Conservation (phyloP, 305 asterid genomes). For the Fraxinus baroniana region DNA sequence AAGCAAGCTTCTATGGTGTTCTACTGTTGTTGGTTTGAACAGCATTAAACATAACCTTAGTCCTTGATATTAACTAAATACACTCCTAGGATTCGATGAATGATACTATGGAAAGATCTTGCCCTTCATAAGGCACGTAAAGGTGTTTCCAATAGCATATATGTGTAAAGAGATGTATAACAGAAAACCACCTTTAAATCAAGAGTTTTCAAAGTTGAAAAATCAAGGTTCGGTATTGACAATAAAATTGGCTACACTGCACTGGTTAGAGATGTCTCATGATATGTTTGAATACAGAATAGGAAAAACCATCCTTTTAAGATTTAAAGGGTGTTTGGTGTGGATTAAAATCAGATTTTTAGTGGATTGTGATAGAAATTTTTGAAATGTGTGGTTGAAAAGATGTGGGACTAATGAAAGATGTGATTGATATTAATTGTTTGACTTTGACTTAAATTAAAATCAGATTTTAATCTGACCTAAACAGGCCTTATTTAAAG, state of each 20-base stretch:
- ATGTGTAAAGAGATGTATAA: background rate
- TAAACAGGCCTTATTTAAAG: background rate
- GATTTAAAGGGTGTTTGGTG: background rate
- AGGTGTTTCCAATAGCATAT: background rate
- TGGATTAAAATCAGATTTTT: too few relatives aligned
- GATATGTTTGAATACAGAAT: background rate
- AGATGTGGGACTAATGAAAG: too few relatives aligned
- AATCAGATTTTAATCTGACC: too few relatives aligned
- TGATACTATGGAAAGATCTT: conserved; percentile 11
- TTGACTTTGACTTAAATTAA: too few relatives aligned
- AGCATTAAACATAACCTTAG: background rate
- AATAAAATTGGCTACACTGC: background rate
- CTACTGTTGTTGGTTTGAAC: background rate
- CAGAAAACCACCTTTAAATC: background rate
- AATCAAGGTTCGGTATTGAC: background rate
- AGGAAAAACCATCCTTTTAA: background rate
- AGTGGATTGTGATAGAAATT: too few relatives aligned
- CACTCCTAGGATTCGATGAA: background rate
- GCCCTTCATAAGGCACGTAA: background rate
- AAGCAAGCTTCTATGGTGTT: background rate
- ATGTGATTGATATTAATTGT: too few relatives aligned
- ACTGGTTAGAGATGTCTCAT: background rate
- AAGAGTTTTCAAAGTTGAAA: background rate
- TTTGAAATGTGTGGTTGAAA: too few relatives aligned
- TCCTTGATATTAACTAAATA: background rate